Evolutionary conservation across 192 early-diverging fungal species (phyloP).

Genomic region (Piromyces sp.): DNA sequence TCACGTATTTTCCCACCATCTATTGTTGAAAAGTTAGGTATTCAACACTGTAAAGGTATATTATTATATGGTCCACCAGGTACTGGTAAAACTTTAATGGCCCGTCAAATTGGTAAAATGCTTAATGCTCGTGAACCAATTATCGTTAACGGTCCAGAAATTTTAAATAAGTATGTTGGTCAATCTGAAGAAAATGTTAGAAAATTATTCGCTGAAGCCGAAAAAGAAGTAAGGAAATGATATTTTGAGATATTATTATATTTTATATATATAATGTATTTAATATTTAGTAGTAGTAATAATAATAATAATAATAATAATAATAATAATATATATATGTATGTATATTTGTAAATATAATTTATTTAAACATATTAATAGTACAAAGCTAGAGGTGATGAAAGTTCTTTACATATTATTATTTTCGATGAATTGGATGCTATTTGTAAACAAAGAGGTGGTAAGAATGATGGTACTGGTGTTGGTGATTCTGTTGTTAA

Average conservation of each 20-base stretch:
- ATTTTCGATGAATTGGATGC: constrained; percentile 99
- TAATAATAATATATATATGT: not conserved
- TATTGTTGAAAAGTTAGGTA: constrained; percentile 84
- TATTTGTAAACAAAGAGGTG: constrained; percentile 93
- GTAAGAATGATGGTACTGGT: constrained; percentile 78
- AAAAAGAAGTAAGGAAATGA: constrained; percentile 65
- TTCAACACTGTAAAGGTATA: constrained; percentile 92
- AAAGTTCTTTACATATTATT: constrained; percentile 84
- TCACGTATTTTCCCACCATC: constrained; percentile 89
- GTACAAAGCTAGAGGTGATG: constrained; percentile 82
- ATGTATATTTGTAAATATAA: not conserved
- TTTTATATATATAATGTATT: too few relatives aligned
- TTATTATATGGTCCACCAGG: constrained; percentile 83
- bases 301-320: not conserved
- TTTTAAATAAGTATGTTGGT: constrained; percentile 92
- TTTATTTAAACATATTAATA: too few relatives aligned
- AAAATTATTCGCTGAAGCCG: constrained; percentile 87
- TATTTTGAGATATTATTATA: too few relatives aligned
- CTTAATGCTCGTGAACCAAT: constrained; percentile 82
- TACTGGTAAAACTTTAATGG: constrained; percentile 95
- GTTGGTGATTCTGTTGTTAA: constrained; percentile 95
- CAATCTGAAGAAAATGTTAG: constrained; percentile 92
- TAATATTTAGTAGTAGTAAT: too few relatives aligned
- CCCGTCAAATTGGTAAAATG: constrained; percentile 97
- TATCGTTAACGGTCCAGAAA: constrained; percentile 90